A percentile compares a stretch with the other conserved stretches of the same genome.
Conservation (phyloP, 148 eudicot species). For the Suaeda aralocaspica region DNA sequence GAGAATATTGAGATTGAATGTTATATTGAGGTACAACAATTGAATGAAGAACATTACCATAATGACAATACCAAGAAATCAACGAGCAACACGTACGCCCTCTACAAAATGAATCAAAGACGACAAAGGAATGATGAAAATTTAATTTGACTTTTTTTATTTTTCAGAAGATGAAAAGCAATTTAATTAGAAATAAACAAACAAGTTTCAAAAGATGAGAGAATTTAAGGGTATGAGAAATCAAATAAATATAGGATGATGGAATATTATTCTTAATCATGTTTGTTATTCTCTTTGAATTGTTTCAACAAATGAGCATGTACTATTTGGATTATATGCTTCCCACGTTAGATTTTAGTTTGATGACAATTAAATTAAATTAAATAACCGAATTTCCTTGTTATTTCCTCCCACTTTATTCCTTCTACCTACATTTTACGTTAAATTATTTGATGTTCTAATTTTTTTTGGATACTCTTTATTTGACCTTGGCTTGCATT, state of each 20-base stretch:
- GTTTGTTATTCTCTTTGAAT: neutral
- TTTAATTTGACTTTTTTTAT: neutral
- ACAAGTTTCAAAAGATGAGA: constrained; percentile 19
- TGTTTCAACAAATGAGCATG: neutral
- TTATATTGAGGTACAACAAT: too few relatives aligned
- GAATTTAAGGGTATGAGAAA: constrained; percentile 16
- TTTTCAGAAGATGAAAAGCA: neutral
- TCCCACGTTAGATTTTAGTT: constrained; percentile 20
- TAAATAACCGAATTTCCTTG: neutral
- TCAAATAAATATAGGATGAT: constrained; percentile 8
- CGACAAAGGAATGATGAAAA: neutral
- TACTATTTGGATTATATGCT: constrained; percentile 15
- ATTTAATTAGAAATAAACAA: neutral
- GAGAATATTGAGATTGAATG: too few relatives aligned
- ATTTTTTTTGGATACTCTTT: too few relatives aligned
- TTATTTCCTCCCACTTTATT: neutral
- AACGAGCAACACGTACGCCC: constrained; percentile 13
- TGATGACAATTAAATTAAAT: neutral
- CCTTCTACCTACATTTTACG: neutral
- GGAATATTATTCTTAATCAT: neutral
- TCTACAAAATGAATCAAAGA: constrained; percentile 4
- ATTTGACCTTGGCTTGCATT: too few relatives aligned
- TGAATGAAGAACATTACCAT: constrained; percentile 13
- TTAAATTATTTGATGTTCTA: too few relatives aligned
- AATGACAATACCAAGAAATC: constrained; percentile 9